Percentiles rank a stretch among this genome's conserved stretches.
Conservation (phyloP, 1,139 yeast species). For the Pichia sp. region DNA sequence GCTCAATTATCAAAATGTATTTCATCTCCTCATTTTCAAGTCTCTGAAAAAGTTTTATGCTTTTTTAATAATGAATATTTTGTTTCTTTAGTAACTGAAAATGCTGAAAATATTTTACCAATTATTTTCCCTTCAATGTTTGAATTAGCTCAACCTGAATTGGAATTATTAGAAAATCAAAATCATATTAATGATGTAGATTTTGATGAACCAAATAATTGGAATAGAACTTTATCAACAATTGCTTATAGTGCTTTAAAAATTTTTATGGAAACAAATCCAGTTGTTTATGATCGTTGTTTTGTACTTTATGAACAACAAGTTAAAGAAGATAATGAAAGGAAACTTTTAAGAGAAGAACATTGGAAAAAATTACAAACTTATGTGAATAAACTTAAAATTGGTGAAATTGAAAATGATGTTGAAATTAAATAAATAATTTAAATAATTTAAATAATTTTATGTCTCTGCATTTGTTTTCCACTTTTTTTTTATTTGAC, state of each 20-base stretch:
- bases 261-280: constrained; percentile 90
- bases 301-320: constrained; percentile 77
- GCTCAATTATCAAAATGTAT: constrained; percentile 94
- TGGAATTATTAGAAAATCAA: constrained; percentile 37
- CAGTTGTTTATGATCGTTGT: constrained; percentile 86
- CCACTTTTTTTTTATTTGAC: not conserved
- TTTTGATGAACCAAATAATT: constrained; percentile 34
- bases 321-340: constrained; percentile 56
- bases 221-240: constrained; percentile 92
- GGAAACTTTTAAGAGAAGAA: constrained; percentile 57
- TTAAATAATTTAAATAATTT: not conserved
- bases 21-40: constrained; percentile 94
- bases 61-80: constrained; percentile 96
- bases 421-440: constrained; percentile 25
- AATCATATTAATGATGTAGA: constrained; percentile 29
- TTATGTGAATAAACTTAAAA: constrained; percentile 41
- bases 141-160: constrained; percentile 52
- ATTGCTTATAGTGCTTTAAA: constrained; percentile 88
- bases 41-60: constrained; percentile 88
- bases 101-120: constrained; percentile 86
- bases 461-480: not conserved
- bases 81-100: constrained; percentile 80
- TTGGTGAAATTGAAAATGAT: constrained; percentile 22
- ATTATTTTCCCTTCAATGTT: constrained; percentile 86
- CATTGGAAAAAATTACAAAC: constrained; percentile 73